These are phyloP conservation scores for Ceratocystis lukuohia DNA, from an alignment of 2,329 filamentous ascomycete species.

Conservation along the genomic window DNA sequence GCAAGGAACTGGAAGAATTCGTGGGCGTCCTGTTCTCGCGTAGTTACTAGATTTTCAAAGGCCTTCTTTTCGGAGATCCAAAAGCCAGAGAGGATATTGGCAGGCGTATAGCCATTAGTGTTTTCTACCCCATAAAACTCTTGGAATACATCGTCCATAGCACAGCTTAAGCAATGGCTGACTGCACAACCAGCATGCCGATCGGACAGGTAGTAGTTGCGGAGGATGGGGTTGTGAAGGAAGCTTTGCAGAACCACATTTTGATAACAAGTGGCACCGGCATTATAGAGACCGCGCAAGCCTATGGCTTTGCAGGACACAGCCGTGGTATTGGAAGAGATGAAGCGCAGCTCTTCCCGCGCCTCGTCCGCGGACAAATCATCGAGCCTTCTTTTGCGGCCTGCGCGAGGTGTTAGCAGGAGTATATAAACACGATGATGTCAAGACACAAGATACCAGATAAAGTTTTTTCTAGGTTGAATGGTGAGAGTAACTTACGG, in stretches of 20 bases:
- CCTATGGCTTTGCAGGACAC: constrained; percentile 78
- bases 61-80: constrained; percentile 72
- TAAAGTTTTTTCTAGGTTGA: not conserved
- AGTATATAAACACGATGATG: too few relatives aligned
- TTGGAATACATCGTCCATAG: constrained; percentile 61
- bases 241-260: constrained; percentile 90
- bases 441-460: too few relatives aligned
- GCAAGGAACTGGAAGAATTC: constrained; percentile 95
- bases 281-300: constrained; percentile 86
- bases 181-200: constrained; percentile 64
- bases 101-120: constrained; percentile 79
- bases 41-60: constrained; percentile 67
- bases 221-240: constrained; percentile 81
- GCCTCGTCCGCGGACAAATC: constrained; percentile 51
- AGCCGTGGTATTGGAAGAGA: constrained; percentile 62
- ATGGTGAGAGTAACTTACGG: constrained; percentile 33
- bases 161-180: constrained; percentile 52
- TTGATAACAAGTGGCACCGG: constrained; percentile 97
- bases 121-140: constrained; percentile 60
- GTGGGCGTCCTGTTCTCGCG: constrained; percentile 91
- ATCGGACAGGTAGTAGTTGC: constrained; percentile 84
- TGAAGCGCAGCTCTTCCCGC: constrained; percentile 62
- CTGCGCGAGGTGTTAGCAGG: constrained; percentile 24
- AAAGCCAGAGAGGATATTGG: constrained; percentile 76
- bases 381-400: constrained; percentile 63